Evolutionary conservation across 2,329 filamentous ascomycete genomes (phyloP), one percentile per base, ranked within the genome.

Genomic region (Pestalotiopsis sp.): DNA sequence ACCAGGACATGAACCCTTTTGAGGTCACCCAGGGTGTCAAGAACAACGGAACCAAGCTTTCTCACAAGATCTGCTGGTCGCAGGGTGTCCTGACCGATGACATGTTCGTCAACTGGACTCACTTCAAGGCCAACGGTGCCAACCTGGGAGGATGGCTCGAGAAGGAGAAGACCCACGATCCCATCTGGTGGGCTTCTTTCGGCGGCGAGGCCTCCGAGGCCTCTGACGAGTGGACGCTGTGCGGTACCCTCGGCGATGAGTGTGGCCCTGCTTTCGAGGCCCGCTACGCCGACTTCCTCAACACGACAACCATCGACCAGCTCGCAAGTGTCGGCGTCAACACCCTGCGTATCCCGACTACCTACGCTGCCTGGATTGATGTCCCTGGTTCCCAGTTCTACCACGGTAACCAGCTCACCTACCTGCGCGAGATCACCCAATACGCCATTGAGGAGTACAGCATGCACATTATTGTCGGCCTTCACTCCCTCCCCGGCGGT

Each of bases 201-300:
- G 59, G 59, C 20, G 59, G 31, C 23, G 59, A 13, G 17, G 59
- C 59, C 31, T 25, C 59, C 55, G 65, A 64, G 49, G 73, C 76
- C n/a, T 63, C 72, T 17, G 79, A 81, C 63, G 79, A 81, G 71
- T 81, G 79, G 79, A 75, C 67, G 6, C 74, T 77, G 25, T 81
- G 79, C 69, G 65, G 67, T 27, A 69, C 72, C 13, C 73, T 80
- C 2, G 77, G 79, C 17, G 45, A 70, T 9, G 65, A 74, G 62
- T 79, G 77, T 59, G 72, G 75, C 4, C 71, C 73, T 12, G 73
- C 77, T 4, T 69, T 79, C 3, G 77, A 79, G 57, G 67, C 70
- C 3, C 72, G 76, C 7, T 79, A 79, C 64, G 74, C 73, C 14
- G 71, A 75, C 4, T 80, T 74, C 67, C 70, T 79, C 64, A 78